Conservation (phyloP, 805 yeast species). For the Starmerella stigmatis region DNA sequence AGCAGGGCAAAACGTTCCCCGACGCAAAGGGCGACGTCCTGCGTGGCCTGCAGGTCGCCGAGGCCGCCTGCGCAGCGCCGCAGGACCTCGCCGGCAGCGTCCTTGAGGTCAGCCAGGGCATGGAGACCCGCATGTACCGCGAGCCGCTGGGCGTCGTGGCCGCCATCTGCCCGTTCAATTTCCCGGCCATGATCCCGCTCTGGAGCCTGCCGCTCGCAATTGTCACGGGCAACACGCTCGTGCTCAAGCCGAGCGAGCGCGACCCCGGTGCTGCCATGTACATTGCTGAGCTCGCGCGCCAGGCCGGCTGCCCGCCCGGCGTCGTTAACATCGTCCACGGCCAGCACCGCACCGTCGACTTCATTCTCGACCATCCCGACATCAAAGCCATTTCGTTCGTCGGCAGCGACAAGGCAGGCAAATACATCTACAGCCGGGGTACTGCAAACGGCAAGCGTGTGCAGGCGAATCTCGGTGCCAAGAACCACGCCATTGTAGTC, state of each 20-base stretch:
- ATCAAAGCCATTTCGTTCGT: slow-evolving; percentile 70
- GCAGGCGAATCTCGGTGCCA: slow-evolving; percentile 70
- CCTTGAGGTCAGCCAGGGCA: slow-evolving; percentile 58
- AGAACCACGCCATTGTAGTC: slow-evolving; percentile 61
- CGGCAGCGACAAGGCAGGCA: slow-evolving; percentile 70
- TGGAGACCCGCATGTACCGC: slow-evolving; percentile 70
- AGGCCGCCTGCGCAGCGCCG: slow-evolving; percentile 58
- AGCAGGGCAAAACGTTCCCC: slow-evolving; percentile 68
- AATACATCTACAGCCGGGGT: slow-evolving; percentile 58
- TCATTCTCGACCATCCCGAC: slow-evolving; percentile 58
- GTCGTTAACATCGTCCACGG: slow-evolving; percentile 67
- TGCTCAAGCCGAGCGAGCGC: slow-evolving; percentile 60
- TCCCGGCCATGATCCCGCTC: slow-evolving; percentile 74
- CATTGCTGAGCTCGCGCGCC: slow-evolving; percentile 56
- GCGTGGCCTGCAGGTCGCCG: slow-evolving; percentile 70
- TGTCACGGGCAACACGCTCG: slow-evolving; percentile 64
- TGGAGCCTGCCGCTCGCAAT: slow-evolving; percentile 56
- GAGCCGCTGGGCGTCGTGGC: slow-evolving; percentile 64
- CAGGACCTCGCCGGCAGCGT: slow-evolving; percentile 50
- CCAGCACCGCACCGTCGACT: slow-evolving; percentile 59
- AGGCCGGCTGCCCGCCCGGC: slow-evolving; percentile 71
- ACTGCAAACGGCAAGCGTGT: slow-evolving; percentile 61
- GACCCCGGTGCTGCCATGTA: slow-evolving; percentile 76
- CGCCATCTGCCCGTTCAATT: slow-evolving; percentile 70
- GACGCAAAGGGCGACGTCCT: slow-evolving; percentile 69